Evolutionary conservation across 805 yeast genomes (phyloP).

Genomic region (Alloascoidea hylecoeti): DNA sequence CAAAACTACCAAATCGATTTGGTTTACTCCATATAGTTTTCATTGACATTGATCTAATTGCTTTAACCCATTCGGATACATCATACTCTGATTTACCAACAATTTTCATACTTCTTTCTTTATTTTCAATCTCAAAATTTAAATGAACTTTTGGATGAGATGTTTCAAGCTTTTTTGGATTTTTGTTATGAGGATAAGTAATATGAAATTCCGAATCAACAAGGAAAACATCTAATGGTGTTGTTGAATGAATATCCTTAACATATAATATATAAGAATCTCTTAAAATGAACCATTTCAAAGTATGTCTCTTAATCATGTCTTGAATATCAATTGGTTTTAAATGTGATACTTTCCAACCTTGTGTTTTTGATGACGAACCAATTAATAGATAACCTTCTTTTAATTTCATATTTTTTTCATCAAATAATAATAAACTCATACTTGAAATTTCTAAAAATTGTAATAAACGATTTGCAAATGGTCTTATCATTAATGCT

Average conservation of each 20-base stretch:
- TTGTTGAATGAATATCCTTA: conserved; percentile 72
- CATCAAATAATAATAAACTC: conserved; percentile 71
- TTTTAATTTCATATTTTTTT: conserved; percentile 69
- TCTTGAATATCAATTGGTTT: conserved; percentile 64
- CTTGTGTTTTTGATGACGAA: conserved; percentile 76
- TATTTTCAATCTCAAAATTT: conserved; percentile 15
- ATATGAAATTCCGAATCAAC: conserved; percentile 69
- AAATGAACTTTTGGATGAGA: conserved; percentile 10
- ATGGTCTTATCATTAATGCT: conserved; percentile 56
- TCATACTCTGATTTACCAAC: conserved; percentile 53
- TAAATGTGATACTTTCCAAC: conserved; percentile 93
- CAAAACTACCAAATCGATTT: conserved; percentile 80
- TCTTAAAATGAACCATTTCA: conserved; percentile 84
- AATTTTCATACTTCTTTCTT: conserved; percentile 43
- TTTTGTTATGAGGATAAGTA: conserved; percentile 21
- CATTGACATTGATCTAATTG: conserved; percentile 54
- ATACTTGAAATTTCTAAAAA: conserved; percentile 87
- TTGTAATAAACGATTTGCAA: conserved; percentile 68
- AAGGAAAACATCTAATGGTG: conserved; percentile 81
- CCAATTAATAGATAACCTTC: conserved; percentile 77
- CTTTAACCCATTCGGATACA: conserved; percentile 60
- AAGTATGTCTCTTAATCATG: conserved; percentile 83
- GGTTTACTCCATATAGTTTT: conserved; percentile 58
- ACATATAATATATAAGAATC: conserved; percentile 78
- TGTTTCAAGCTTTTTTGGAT: conserved; percentile 16